These are phyloP conservation scores for Chytriomyces confervae DNA, from an alignment of 192 early-diverging fungal species.

Conservation along the genomic window DNA sequence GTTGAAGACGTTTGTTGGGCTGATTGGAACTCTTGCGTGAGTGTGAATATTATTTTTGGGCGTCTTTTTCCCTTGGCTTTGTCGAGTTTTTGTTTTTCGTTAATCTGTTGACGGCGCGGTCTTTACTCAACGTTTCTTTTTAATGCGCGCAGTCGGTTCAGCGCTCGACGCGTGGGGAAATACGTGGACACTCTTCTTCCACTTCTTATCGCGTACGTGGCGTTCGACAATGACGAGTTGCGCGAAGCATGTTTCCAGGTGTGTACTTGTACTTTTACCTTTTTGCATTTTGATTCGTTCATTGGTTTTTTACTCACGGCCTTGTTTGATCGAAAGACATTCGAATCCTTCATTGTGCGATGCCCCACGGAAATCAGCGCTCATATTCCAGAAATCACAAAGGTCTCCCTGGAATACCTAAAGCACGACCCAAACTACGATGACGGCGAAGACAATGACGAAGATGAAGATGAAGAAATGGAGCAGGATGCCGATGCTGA, in stretches of 20 bases:
- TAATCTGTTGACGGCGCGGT: neutral
- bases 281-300: constrained; percentile 8
- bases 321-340: constrained; percentile 41
- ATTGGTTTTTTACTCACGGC: neutral
- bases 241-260: constrained; percentile 79
- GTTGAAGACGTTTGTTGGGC: constrained; percentile 75
- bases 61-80: neutral
- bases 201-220: constrained; percentile 62
- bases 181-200: constrained; percentile 68
- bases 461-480: constrained; percentile 47
- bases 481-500: constrained; percentile 64
- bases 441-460: constrained; percentile 75
- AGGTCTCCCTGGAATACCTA: constrained; percentile 66
- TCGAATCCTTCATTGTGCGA: constrained; percentile 77
- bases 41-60: neutral
- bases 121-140: neutral
- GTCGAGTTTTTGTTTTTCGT: neutral
- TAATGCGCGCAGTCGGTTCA: constrained; percentile 67
- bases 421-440: constrained; percentile 88
- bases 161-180: constrained; percentile 68
- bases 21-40: constrained; percentile 75
- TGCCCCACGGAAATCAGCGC: constrained; percentile 78
- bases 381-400: constrained; percentile 65
- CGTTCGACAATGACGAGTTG: constrained; percentile 78
- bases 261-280: neutral